Conservation (phyloP, 148 eudicot genomes). For the Rhododendron kiyosumense region DNA sequence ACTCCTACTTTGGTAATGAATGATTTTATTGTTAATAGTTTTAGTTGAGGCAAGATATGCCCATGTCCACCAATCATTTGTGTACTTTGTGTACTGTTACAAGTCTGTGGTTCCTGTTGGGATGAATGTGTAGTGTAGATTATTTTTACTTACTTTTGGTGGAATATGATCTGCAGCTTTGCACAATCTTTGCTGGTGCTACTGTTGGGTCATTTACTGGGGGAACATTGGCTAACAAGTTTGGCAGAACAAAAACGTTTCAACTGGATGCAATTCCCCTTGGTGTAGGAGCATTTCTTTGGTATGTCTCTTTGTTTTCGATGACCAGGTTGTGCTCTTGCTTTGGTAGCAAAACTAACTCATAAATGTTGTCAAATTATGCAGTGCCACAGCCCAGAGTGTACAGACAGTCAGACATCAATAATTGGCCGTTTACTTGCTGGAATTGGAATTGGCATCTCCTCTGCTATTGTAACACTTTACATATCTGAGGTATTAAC, state of each 20-base stretch:
- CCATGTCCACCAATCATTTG: not conserved
- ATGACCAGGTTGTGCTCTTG: slow-evolving; percentile 1
- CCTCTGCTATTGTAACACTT: too few relatives aligned
- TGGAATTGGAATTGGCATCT: slow-evolving; percentile 65
- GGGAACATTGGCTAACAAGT: slow-evolving; percentile 58
- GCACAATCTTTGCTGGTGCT: not conserved
- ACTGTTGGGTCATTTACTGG: slow-evolving; percentile 1
- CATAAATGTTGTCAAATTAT: slow-evolving; percentile 14
- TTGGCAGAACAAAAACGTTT: slow-evolving; percentile 88
- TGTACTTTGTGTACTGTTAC: not conserved
- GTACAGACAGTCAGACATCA: slow-evolving; percentile 77
- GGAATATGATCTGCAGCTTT: not conserved
- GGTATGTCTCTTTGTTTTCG: slow-evolving; percentile 37
- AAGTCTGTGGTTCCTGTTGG: not conserved
- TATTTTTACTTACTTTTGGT: slow-evolving; percentile 36
- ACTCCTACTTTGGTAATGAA: not conserved
- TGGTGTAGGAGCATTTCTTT: slow-evolving; percentile 84
- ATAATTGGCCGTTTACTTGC: slow-evolving; percentile 78
- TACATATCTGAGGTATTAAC: too few relatives aligned
- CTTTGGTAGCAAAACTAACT: slow-evolving; percentile 4
- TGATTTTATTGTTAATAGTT: not conserved
- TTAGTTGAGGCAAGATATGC: not conserved
- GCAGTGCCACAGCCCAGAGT: slow-evolving; percentile 74
- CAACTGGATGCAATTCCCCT: slow-evolving; percentile 86
- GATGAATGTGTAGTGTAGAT: not conserved